phyloP scores from a whole-genome alignment of 176 grass and related monocot species.

The Hordeum marinum region DNA sequence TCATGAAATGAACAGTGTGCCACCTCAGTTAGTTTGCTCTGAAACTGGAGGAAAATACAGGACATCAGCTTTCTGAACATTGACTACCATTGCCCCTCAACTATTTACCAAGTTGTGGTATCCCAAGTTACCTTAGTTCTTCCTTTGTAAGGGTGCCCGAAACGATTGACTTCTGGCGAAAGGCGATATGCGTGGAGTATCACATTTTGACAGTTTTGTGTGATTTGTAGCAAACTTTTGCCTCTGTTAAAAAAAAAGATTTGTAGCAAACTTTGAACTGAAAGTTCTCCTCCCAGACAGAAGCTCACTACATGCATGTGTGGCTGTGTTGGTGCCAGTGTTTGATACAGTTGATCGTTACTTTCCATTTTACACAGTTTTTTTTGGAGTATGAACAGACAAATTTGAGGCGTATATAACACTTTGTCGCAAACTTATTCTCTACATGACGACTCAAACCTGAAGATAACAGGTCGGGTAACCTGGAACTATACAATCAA shows the following conservation, averaged over 20 bases:
- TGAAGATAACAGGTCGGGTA: not conserved
- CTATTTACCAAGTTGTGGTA: no score
- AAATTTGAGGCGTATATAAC: no score
- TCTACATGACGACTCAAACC: not conserved
- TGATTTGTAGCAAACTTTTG: not conserved
- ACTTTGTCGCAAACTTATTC: not conserved
- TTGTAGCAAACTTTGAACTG: not conserved
- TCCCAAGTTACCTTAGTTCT: not conserved
- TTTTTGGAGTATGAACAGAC: no score
- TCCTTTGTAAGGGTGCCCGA: not conserved
- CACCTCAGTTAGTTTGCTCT: no score
- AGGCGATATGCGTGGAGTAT: no score
- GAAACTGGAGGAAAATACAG: no score
- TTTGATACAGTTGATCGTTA: not conserved
- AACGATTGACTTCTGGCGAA: not conserved
- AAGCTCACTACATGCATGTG: not conserved
- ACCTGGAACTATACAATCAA: not conserved
- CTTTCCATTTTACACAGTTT: no score
- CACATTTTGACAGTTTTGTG: not conserved
- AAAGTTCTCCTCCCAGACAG: not conserved
- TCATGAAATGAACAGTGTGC: no score
- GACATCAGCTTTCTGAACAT: not conserved
- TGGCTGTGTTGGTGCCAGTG: not conserved
- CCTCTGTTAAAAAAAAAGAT: no score
- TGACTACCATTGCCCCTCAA: not conserved